Conservation (phyloP, 495 filamentous ascomycete genomes). For the Penicillium bialowiezense region DNA sequence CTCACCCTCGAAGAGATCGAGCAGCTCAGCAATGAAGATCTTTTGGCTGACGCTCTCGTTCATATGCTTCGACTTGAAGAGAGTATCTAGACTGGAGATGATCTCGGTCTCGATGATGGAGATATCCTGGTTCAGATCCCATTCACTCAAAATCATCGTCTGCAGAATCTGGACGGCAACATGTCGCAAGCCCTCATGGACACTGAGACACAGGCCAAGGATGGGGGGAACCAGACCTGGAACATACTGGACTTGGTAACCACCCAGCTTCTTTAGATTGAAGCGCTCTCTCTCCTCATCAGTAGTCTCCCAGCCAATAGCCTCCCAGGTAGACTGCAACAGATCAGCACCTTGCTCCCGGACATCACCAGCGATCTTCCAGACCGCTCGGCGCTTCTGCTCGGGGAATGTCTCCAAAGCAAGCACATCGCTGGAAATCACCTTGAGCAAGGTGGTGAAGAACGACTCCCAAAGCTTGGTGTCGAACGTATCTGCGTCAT, state of each 20-base stretch:
- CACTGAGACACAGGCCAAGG: conserved; percentile 90
- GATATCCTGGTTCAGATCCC: conserved; percentile 92
- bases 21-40: conserved; percentile 83
- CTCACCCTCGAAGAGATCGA: conserved; percentile 74
- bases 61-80: conserved; percentile 85
- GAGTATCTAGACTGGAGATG: conserved; percentile 88
- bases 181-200: conserved; percentile 84
- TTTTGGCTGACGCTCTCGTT: conserved; percentile 89
- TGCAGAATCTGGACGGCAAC: conserved; percentile 92
- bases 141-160: conserved; percentile 98
- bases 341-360: conserved; percentile 86
- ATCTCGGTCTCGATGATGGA: conserved; percentile 93
- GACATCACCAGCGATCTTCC: conserved; percentile 98
- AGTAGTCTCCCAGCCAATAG: conserved; percentile 93
- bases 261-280: conserved; percentile 80
- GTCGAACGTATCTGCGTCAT: conserved; percentile 89
- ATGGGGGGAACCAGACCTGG: conserved; percentile 87
- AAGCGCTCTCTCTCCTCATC: conserved; percentile 71
- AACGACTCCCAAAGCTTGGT: conserved; percentile 92
- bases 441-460: conserved; percentile 82
- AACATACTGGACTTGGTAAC: conserved; percentile 98
- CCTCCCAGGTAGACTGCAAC: conserved; percentile 83
- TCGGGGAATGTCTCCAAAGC: conserved; percentile 96
- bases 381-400: conserved; percentile 91
- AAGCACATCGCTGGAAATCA: conserved; percentile 82